Conservation (phyloP, 495 filamentous ascomycete species). For the Penicillium verhagenii region DNA sequence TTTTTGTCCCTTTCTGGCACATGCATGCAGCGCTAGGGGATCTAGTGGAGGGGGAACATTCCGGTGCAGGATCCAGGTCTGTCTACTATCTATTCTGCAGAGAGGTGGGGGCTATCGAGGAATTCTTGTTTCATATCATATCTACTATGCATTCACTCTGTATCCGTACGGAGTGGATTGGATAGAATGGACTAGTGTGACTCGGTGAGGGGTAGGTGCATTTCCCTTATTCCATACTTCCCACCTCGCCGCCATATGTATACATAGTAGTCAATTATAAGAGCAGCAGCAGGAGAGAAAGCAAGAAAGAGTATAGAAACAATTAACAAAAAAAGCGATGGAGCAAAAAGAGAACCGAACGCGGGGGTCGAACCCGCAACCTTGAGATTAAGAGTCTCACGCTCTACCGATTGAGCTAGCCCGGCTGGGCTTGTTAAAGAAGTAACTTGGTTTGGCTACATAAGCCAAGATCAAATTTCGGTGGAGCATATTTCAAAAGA, state of each 20-base stretch:
- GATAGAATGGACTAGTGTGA: background rate
- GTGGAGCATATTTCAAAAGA: too few relatives aligned
- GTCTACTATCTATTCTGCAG: constrained; percentile 20
- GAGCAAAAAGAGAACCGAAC: constrained; percentile 26
- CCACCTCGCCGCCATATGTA: background rate
- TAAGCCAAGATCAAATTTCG: too few relatives aligned
- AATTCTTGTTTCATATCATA: background rate
- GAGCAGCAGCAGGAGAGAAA: too few relatives aligned
- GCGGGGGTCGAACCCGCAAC: constrained; percentile 62
- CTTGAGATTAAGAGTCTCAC: constrained; percentile 82
- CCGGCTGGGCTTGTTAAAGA: constrained; percentile 35
- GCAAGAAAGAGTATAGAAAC: too few relatives aligned
- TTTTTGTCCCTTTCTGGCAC: background rate
- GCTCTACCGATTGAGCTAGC: constrained; percentile 85
- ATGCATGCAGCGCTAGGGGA: constrained; percentile 13
- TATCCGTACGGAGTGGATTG: background rate
- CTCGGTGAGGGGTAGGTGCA: background rate
- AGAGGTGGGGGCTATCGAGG: constrained; percentile 3
- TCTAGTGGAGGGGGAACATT: constrained; percentile 6
- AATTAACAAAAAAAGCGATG: too few relatives aligned
- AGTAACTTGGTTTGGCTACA: too few relatives aligned
- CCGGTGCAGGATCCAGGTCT: background rate
- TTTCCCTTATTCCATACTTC: too few relatives aligned
- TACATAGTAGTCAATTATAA: too few relatives aligned
- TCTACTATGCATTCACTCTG: background rate